A percentile compares a stretch with the other conserved stretches of the same genome.
Evolutionary conservation across 23 red algal species (phyloP).

Genomic region (Gracilaria gracilis): DNA sequence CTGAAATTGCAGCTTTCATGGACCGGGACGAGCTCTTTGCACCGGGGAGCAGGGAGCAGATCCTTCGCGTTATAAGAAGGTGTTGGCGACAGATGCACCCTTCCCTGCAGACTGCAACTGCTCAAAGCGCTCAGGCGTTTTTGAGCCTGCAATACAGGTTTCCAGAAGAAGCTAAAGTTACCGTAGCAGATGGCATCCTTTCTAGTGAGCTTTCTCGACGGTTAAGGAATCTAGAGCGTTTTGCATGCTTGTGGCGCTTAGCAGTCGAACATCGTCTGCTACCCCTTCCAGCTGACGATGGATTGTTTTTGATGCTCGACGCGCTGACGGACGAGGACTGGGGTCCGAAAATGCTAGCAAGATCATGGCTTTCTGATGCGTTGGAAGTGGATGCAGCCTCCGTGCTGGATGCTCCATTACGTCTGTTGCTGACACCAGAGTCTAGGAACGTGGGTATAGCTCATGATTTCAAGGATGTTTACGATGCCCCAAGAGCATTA

Average conservation of each 20-base stretch:
- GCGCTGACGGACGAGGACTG: slow-evolving; percentile 69
- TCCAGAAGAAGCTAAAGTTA: slow-evolving; percentile 61
- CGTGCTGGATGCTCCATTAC: slow-evolving; percentile 71
- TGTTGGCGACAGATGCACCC: slow-evolving; percentile 76
- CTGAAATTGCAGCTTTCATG: slow-evolving; percentile 40
- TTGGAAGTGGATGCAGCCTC: slow-evolving; percentile 62
- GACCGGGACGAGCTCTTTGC: slow-evolving; percentile 31
- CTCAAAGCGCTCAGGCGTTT: slow-evolving; percentile 71
- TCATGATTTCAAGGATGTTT: slow-evolving; percentile 49
- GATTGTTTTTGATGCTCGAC: slow-evolving; percentile 74
- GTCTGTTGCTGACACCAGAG: slow-evolving; percentile 62
- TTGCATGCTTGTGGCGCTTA: slow-evolving; percentile 74
- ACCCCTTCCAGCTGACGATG: slow-evolving; percentile 68
- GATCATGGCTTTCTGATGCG: slow-evolving; percentile 74
- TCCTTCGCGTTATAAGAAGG: slow-evolving; percentile 53
- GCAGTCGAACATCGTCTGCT: slow-evolving; percentile 66
- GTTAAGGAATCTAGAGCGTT: slow-evolving; percentile 68
- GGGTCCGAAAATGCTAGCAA: slow-evolving; percentile 74
- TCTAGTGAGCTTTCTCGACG: slow-evolving; percentile 54
- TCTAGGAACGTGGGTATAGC: slow-evolving; percentile 6
- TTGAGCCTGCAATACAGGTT: slow-evolving; percentile 57
- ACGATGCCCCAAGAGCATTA: slow-evolving; percentile 70
- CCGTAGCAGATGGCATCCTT: slow-evolving; percentile 70
- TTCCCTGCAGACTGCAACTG: slow-evolving; percentile 69
- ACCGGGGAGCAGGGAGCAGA: slow-evolving; percentile 42